Evolutionary conservation across 2,329 filamentous ascomycete species (phyloP), one percentile per base, ranked within the genome.

Genomic region (Chaetomium globosum): DNA sequence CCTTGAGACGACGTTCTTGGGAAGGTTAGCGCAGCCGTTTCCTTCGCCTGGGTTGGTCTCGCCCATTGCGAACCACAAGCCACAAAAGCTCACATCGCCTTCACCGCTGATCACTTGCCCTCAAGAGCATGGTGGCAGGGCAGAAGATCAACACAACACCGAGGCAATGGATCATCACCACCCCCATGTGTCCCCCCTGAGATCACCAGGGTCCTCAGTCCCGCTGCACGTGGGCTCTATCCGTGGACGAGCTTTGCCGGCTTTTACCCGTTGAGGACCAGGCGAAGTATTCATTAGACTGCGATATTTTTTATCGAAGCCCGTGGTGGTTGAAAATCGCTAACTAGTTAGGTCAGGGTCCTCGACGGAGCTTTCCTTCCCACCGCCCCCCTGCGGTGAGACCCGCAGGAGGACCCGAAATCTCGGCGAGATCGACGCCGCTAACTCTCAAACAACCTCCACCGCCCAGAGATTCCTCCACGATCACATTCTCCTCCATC

Each of bases 141-240:
- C 54, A 28, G 58, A 57, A 33, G 57, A 64, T 59, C 57, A 52
- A 31, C 21, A 51, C 33, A 12, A 26, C 43, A 52, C 58, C 52
- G 56, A 64, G 28, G 61, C 39, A 54, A 49, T 26, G 28, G 9
- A 19, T 28, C 43, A 36, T 43, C 60, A 49, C 16, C 19, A 49
- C 21, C 10, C 31, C 53, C 16, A 39, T 31, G 30, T 53, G 48
- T 49, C 19, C 7, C 33, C 21, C 8, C 28, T 19, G 23, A 39
- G 52, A 61, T 48, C 58, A 46, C 26, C 39, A 54, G 57, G 56
- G 53, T 62, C 52, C 23, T 36, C 19, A 30, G n/a, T n/a, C 23
- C 62, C 3, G n/a, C 56, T n/a, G 39, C 62, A 64, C 51, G 51
- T 51, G 57, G 56, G 48, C 39, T 19, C 48, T 48, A 43, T 52